These are phyloP conservation scores for Penicillium crystallinum DNA, from an alignment of 495 filamentous ascomycete species.

Conservation along the genomic window DNA sequence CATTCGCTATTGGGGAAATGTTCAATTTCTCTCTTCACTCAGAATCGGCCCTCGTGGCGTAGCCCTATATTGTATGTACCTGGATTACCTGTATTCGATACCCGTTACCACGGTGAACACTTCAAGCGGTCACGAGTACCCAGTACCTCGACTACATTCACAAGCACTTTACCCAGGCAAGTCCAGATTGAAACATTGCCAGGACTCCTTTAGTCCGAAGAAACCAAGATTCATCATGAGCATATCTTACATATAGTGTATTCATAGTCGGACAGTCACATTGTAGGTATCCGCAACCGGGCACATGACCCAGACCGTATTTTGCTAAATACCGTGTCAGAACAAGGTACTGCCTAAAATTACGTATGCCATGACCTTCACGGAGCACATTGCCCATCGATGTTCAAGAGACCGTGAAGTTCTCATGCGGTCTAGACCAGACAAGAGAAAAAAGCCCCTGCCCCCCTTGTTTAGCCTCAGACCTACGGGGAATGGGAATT, in stretches of 20 bases:
- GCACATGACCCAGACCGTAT: background rate
- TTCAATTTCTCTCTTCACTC: background rate
- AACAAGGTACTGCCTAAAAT: background rate
- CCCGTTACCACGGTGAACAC: background rate
- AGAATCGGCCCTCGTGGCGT: background rate
- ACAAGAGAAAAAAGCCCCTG: background rate
- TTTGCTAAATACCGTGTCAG: background rate
- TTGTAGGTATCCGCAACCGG: background rate
- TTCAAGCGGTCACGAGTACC: background rate
- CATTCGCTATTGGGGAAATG: background rate
- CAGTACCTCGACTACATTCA: background rate
- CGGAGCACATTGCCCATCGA: too few species aligned
- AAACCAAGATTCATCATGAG: background rate
- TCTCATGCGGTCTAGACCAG: background rate
- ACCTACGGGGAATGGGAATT: background rate
- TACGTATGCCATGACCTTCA: too few species aligned
- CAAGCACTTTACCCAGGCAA: too few species aligned
- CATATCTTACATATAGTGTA: background rate
- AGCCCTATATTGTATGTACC: background rate
- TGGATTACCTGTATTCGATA: background rate
- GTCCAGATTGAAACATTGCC: background rate
- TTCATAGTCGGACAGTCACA: background rate
- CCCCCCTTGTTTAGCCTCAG: background rate
- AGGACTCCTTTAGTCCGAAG: background rate
- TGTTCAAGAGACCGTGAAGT: too few species aligned